Evolutionary conservation across 2,329 filamentous ascomycete genomes (phyloP).

Genomic region (Epichloe hybrida): DNA sequence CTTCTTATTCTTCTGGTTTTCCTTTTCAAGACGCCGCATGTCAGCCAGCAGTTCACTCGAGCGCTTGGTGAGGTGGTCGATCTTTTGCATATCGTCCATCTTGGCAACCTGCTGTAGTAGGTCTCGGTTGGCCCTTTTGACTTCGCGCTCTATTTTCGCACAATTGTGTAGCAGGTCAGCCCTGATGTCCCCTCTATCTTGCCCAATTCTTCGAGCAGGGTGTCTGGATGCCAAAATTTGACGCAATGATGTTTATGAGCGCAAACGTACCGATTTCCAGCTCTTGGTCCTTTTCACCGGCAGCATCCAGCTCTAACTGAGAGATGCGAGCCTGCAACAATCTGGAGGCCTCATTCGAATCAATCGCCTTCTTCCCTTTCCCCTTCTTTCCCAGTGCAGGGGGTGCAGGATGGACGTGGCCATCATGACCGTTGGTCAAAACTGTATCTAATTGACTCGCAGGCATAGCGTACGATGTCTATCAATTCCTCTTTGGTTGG

Average conservation of each 20-base stretch:
- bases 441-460: constrained; percentile 27
- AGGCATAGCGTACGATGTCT: constrained; percentile 21
- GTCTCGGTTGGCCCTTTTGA: constrained; percentile 87
- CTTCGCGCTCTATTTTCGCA: constrained; percentile 59
- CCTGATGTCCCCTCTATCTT: background rate
- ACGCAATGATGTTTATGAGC: background rate
- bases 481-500: constrained; percentile 6
- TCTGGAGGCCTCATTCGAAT: constrained; percentile 82
- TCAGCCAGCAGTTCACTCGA: constrained; percentile 85
- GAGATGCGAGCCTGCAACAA: constrained; percentile 87
- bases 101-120: constrained; percentile 78
- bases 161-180: constrained; percentile 1
- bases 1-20: constrained; percentile 93
- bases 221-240: background rate
- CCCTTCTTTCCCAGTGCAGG: constrained; percentile 52
- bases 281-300: constrained; percentile 89
- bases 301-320: constrained; percentile 85
- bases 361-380: constrained; percentile 72
- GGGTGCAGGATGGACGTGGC: constrained; percentile 23
- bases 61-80: constrained; percentile 79
- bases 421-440: constrained; percentile 28
- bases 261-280: constrained; percentile 67
- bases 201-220: background rate
- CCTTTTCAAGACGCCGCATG: constrained; percentile 90
- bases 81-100: constrained; percentile 82